Base-by-base conservation (phyloP, 495 filamentous ascomycete genomes). In the Aspergillus indologenus region DNA sequence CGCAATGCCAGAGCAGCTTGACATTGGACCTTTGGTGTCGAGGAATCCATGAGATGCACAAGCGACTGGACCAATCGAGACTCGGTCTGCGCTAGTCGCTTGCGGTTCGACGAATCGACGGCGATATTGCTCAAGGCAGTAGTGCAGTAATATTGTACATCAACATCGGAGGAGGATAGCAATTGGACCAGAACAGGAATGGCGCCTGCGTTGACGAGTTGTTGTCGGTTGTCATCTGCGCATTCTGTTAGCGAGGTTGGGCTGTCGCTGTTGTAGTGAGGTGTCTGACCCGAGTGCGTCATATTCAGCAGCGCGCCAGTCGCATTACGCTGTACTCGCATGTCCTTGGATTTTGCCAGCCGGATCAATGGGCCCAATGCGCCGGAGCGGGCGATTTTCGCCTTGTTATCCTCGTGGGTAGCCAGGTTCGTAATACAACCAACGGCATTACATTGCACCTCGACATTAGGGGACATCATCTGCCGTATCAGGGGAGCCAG, bases 61-160 rank as follows among this genome's bases (percentile, higher is more conserved):
- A 98, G 80, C 14, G 89, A 95, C 68, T 96, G 91, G 3, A 98
- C 91, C 22, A 98, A 82, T 24, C 91, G 88, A 19, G 87, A 85
- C 66, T 98, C 94, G 23, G 86, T 92, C 63, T 92, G 86, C 44
- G 93, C 92, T 47, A 98, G 82, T 65, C 89, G 89, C 70, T 92
- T 92, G 52, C 94, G 82, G 73, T 98, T 97, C 64, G 83, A 85
- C 5, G 89, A 82, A 71, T 98, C 94, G 49, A 98, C 94, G 15
- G 94, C 94, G 64, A 98, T 98, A 68, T 98, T 98, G 82, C 92
- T 96, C 51, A 98, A 84, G 15, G 94, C 94, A 2, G 94, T 98
- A 34, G 94, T 98, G 78, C 94, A 98, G 75, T 98, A 98, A 74
- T 98, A 98, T 77, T 98, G 94, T 17, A 98, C 94, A 69, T 98